Evolutionary conservation across 306 rosid species (phyloP).

Genomic region (Cicer cuneatum): DNA sequence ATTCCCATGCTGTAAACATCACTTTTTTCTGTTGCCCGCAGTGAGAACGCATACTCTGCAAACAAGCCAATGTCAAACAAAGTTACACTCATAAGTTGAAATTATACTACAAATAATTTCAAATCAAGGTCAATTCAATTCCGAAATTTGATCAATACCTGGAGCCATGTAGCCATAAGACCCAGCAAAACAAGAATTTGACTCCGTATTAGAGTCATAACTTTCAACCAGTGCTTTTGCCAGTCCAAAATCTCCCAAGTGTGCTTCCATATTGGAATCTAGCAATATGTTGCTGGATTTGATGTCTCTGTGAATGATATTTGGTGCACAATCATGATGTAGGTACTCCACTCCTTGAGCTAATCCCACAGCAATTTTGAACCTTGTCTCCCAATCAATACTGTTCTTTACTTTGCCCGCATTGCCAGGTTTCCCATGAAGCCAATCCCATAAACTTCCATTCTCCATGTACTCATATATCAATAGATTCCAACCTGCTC

Average conservation of each 20-base stretch:
- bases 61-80: slow-evolving; percentile 8
- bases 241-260: slow-evolving; percentile 93
- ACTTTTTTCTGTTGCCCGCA: slow-evolving; percentile 83
- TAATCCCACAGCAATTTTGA: slow-evolving; percentile 79
- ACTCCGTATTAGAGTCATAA: slow-evolving; percentile 70
- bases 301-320: slow-evolving; percentile 87
- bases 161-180: slow-evolving; percentile 96
- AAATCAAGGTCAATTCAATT: slow-evolving; percentile 25
- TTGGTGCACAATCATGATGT: slow-evolving; percentile 91
- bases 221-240: slow-evolving; percentile 73
- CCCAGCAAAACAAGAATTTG: slow-evolving; percentile 83
- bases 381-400: slow-evolving; percentile 89
- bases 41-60: slow-evolving; percentile 86
- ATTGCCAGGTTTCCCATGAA: slow-evolving; percentile 62
- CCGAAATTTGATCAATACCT: slow-evolving; percentile 54
- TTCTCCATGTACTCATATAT: slow-evolving; percentile 90
- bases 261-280: slow-evolving; percentile 89
- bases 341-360: slow-evolving; percentile 91
- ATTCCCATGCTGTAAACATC: slow-evolving; percentile 97
- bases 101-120: neutral
- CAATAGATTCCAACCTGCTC: slow-evolving; percentile 70
- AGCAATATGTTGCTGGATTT: slow-evolving; percentile 84
- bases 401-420: slow-evolving; percentile 56
- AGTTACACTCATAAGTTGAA: slow-evolving; percentile 19
- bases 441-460: slow-evolving; percentile 96